phyloP scores from a whole-genome alignment of 306 rosid genomes.

The Aeschynomene evenia region DNA sequence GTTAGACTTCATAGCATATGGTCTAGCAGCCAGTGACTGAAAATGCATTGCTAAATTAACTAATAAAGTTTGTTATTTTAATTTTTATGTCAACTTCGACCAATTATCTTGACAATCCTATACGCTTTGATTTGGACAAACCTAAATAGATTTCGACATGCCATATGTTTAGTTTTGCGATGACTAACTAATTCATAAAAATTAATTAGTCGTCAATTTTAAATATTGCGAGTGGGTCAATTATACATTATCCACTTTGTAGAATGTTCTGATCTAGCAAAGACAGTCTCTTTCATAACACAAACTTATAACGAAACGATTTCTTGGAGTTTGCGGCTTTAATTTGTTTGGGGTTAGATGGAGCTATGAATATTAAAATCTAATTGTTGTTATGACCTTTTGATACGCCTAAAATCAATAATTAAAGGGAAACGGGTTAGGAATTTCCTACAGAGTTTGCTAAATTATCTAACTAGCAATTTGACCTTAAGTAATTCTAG shows the following conservation, averaged over 20 bases:
- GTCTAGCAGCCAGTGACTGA: constrained; percentile 7
- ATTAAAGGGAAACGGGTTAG: not conserved
- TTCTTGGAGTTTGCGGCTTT: constrained; percentile 4
- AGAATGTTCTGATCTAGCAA: constrained; percentile 38
- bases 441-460: constrained; percentile 8
- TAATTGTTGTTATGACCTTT: not conserved
- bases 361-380: not conserved
- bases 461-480: constrained; percentile 1
- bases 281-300: constrained; percentile 3
- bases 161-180: constrained; percentile 15
- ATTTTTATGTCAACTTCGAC: constrained; percentile 31
- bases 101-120: constrained; percentile 3
- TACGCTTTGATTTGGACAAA: constrained; percentile 20
- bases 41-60: constrained; percentile 2
- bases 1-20: constrained; percentile 2
- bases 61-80: not conserved
- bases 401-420: constrained; percentile 1
- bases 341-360: constrained; percentile 3
- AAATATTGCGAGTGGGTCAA: constrained; percentile 8
- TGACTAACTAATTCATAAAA: not conserved
- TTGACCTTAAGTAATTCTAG: not conserved
- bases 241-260: constrained; percentile 31
- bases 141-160: not conserved
- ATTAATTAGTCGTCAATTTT: constrained; percentile 3
- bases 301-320: constrained; percentile 16